Conservation (phyloP, 345 rosid genomes). For the Acer yangbiense region DNA sequence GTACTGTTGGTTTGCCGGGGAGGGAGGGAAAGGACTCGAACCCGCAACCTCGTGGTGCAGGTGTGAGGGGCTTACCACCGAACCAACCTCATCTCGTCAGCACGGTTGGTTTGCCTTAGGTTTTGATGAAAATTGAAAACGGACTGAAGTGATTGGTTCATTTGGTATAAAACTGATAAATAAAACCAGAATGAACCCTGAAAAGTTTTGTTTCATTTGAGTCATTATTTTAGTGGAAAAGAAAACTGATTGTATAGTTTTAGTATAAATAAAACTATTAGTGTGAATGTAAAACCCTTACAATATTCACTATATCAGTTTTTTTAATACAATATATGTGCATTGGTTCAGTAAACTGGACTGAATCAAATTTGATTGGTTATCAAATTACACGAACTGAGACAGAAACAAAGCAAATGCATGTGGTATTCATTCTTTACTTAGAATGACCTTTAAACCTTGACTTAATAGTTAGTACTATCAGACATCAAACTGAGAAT, state of each 20-base stretch:
- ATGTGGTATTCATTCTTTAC: background rate
- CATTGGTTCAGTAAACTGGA: background rate
- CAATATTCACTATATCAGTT: background rate
- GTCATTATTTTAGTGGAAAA: background rate
- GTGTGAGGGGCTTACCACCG: no score
- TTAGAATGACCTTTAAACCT: background rate
- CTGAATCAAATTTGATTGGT: background rate
- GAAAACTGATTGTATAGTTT: background rate
- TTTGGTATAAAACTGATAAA: background rate
- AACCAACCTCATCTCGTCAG: no score
- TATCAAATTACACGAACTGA: no score
- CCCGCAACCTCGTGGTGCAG: no score
- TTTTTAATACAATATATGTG: background rate
- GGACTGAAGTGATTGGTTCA: background rate
- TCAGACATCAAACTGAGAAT: background rate
- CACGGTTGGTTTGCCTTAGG: background rate
- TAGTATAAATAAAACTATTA: no score
- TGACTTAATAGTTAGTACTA: background rate
- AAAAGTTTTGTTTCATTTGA: background rate
- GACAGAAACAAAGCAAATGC: background rate
- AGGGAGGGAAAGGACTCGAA: no score
- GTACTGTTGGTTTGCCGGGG: background rate
- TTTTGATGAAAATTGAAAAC: background rate
- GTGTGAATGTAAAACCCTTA: background rate
- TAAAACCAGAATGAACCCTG: background rate